Evolutionary conservation across 202 grass and related monocot genomes (phyloP).

Genomic region (Carex arenaria): DNA sequence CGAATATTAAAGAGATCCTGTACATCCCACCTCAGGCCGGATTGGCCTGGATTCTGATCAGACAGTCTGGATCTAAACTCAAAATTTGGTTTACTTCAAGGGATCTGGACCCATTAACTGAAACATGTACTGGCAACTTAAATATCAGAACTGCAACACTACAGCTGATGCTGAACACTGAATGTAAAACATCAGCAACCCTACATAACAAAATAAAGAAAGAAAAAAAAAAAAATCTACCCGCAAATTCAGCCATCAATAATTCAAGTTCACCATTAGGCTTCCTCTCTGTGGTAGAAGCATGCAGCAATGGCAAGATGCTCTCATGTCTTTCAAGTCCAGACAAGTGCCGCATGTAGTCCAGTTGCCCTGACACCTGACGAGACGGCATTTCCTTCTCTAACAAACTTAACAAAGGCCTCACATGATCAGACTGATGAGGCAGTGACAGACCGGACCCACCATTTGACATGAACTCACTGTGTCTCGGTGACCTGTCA

Average conservation of each 20-base stretch:
- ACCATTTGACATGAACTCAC: conserved; percentile 63
- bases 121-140: background rate
- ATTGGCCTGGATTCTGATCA: no score
- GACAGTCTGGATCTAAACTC: no score
- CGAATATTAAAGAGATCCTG: no score
- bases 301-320: conserved; percentile 90
- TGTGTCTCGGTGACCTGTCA: conserved; percentile 62
- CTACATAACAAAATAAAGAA: background rate
- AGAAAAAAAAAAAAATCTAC: conserved; percentile 30
- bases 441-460: conserved; percentile 29
- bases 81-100: no score
- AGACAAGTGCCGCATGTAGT: conserved; percentile 80
- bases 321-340: conserved; percentile 95
- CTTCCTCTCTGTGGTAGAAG: conserved; percentile 64
- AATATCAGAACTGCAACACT: conserved; percentile 2
- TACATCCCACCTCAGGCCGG: no score
- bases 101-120: background rate
- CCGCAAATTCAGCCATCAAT: conserved; percentile 79
- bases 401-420: conserved; percentile 87
- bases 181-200: background rate
- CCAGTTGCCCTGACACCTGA: conserved; percentile 94
- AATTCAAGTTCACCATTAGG: conserved; percentile 89
- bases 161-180: background rate
- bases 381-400: conserved; percentile 96
- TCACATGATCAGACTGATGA: conserved; percentile 88